phyloP scores from a whole-genome alignment of 108 stramenopile genomes.

The Pseudonitzschia pungens region DNA sequence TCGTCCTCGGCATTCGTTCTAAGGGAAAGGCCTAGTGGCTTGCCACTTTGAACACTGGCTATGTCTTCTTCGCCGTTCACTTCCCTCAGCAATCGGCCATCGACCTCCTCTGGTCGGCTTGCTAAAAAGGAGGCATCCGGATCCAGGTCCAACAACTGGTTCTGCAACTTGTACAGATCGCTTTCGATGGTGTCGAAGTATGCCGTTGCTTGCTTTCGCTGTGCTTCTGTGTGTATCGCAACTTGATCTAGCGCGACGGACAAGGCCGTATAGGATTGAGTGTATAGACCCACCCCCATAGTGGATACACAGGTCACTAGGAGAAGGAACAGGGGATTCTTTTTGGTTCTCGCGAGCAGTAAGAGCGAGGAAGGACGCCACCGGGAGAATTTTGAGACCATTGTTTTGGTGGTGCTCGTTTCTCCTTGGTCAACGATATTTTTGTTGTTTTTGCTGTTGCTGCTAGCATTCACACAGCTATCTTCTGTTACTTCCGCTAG shows the following conservation, averaged over 20 bases:
- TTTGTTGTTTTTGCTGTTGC: not conserved
- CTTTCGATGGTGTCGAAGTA: conserved; percentile 29
- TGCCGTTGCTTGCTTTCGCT: not conserved
- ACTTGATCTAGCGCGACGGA: conserved; percentile 26
- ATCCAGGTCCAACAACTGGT: conserved; percentile 16
- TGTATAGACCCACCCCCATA: conserved; percentile 29
- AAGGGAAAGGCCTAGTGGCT: not conserved
- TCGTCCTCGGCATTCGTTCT: not conserved
- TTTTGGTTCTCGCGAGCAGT: not conserved
- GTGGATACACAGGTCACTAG: conserved; percentile 8
- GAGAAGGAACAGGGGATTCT: conserved; percentile 18
- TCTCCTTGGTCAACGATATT: not conserved
- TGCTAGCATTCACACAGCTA: not conserved
- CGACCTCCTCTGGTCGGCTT: not conserved
- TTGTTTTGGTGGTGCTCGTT: not conserved
- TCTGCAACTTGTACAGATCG: conserved; percentile 26
- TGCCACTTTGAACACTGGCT: not conserved
- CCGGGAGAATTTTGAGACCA: not conserved
- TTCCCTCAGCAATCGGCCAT: not conserved
- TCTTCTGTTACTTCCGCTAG: not conserved
- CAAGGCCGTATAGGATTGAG: conserved; percentile 22
- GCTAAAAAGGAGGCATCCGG: not conserved
- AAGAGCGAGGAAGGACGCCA: not conserved
- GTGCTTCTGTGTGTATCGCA: conserved; percentile 4
- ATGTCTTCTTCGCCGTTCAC: not conserved